These are phyloP conservation scores for Boletus subcaerulescens DNA, from an alignment of 768 basidiomycete species.

Conservation along the genomic window DNA sequence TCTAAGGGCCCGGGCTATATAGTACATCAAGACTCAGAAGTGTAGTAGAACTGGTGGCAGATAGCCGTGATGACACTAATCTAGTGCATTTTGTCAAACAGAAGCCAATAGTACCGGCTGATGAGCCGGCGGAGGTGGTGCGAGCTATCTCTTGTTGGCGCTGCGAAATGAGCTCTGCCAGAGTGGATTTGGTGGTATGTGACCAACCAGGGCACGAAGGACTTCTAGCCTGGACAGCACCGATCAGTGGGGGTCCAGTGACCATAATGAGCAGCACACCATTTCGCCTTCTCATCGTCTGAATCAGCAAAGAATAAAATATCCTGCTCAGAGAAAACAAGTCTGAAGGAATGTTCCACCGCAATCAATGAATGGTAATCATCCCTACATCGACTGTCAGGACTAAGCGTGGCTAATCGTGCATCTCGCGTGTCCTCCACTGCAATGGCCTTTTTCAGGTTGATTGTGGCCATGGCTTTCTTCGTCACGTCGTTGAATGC, in stretches of 20 bases:
- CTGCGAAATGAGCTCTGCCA: constrained; percentile 92
- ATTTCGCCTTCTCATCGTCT: constrained; percentile 81
- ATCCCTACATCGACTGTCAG: constrained; percentile 43
- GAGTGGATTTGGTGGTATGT: constrained; percentile 87
- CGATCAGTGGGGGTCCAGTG: not conserved
- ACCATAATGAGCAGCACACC: constrained; percentile 48
- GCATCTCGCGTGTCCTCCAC: constrained; percentile 75
- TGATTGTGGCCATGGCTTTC: constrained; percentile 86
- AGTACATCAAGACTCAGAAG: too few relatives aligned
- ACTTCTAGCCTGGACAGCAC: constrained; percentile 69
- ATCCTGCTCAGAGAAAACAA: constrained; percentile 34
- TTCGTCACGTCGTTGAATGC: constrained; percentile 94
- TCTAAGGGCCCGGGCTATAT: too few relatives aligned
- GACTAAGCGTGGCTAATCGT: constrained; percentile 43
- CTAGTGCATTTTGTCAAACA: too few relatives aligned
- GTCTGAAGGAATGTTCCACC: constrained; percentile 80
- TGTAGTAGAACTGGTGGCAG: too few relatives aligned
- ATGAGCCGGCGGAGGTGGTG: too few relatives aligned
- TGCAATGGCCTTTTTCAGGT: constrained; percentile 75
- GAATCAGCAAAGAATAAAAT: constrained; percentile 92
- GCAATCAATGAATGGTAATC: constrained; percentile 65
- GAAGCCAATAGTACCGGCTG: too few relatives aligned
- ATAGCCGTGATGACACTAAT: too few relatives aligned
- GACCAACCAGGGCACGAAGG: constrained; percentile 77
- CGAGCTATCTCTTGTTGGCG: constrained; percentile 51